These are phyloP conservation scores for Cardiospermum halicacabum DNA, from an alignment of 345 rosid genomes.

Conservation along the genomic window DNA sequence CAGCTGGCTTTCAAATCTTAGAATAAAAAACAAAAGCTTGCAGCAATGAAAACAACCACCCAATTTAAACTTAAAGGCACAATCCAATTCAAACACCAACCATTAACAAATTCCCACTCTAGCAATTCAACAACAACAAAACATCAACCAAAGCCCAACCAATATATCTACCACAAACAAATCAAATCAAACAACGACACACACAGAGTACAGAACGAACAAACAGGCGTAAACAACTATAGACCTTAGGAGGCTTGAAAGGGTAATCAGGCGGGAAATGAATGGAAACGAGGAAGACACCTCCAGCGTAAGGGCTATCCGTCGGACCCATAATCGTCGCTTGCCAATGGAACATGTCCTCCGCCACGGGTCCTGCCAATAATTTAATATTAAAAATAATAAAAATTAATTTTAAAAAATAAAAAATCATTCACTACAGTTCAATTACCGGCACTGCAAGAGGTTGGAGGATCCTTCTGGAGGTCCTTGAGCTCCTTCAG, in stretches of 20 bases:
- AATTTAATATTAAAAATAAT: too few species aligned
- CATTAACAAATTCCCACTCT: neutral
- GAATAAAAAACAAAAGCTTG: too few species aligned
- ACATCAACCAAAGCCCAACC: too few species aligned
- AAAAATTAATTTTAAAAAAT: too few species aligned
- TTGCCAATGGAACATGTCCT: conserved; percentile 45
- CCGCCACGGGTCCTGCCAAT: conserved; percentile 35
- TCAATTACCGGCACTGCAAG: conserved; percentile 45
- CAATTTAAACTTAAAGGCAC: neutral
- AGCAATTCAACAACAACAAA: too few species aligned
- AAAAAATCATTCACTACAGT: neutral
- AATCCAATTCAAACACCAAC: neutral
- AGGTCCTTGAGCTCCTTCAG: conserved; percentile 33
- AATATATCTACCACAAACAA: neutral
- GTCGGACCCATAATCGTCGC: conserved; percentile 43
- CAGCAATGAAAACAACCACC: too few species aligned
- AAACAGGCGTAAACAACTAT: too few species aligned
- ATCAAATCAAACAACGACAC: neutral
- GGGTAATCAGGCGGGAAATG: conserved; percentile 42
- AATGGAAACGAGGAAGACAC: conserved; percentile 36
- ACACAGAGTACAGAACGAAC: neutral
- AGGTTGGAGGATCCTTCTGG: conserved; percentile 48
- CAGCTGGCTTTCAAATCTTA: too few species aligned
- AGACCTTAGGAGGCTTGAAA: conserved; percentile 40
- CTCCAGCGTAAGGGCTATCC: conserved; percentile 38